Base-by-base conservation (phyloP, 1,284 basidiomycete genomes). In the Pseudozyma thailandica region DNA sequence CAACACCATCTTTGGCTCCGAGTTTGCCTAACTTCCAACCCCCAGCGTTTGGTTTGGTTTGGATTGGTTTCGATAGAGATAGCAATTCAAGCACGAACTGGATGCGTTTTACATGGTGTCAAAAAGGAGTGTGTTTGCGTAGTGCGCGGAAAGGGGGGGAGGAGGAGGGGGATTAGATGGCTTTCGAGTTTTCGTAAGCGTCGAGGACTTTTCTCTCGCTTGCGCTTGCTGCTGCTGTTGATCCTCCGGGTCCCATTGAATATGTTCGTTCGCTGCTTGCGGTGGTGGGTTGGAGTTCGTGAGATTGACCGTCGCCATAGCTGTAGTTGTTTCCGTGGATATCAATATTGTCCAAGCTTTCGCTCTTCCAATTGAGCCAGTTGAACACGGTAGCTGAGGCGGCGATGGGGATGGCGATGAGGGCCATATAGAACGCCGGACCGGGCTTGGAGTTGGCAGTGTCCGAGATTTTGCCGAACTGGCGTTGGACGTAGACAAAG, bases 1-100 rank as follows among this genome's bases (percentile, higher is more conserved):
- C 7, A 58, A 55, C 35, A n/a, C 30, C 3, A 53, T 72, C 15
- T 78, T 78, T 58, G 76, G 70, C 2, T 56, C 57, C 18, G 62
- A 57, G 23, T 75, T 74, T 41, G n/a, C n/a, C n/a, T n/a, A n/a
- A n/a, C n/a, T n/a, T n/a, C n/a, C n/a, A n/a, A n/a, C n/a, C n/a
- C n/a, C n/a, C n/a, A n/a, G n/a, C n/a, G n/a, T n/a, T n/a, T n/a
- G n/a, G n/a, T n/a, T n/a, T n/a, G n/a, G n/a, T n/a, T n/a, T n/a
- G n/a, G n/a, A n/a, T n/a, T n/a, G 31, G 31, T 33, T 16, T 33
- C n/a, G 31, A 33, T 3, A 33, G 31, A 33, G 12, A 8, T 13
- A 33, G n/a, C 12, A 33, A 16, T 4, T 8, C 8, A 33, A n/a
- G n/a, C n/a, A n/a, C n/a, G n/a, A n/a, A n/a, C n/a, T n/a, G n/a